Evolutionary conservation across 2,329 filamentous ascomycete species (phyloP).

Genomic region (Epichloe aotearoae): DNA sequence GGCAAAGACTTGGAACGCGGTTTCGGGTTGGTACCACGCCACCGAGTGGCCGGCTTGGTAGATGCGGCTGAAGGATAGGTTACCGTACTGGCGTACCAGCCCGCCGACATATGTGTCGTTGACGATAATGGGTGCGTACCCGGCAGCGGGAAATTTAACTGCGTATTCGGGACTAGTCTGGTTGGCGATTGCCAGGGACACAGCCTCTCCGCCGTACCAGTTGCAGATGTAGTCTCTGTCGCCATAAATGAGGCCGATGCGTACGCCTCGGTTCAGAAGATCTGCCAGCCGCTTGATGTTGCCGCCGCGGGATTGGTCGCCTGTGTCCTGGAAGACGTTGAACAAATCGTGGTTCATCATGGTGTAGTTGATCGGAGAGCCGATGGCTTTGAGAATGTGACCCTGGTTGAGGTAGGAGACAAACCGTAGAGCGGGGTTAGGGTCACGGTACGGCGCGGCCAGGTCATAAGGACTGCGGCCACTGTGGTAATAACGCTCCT

Average conservation of each 20-base stretch:
- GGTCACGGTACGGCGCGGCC: constrained; percentile 38
- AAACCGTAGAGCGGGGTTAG: constrained; percentile 51
- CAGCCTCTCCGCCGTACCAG: constrained; percentile 61
- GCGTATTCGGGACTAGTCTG: constrained; percentile 33
- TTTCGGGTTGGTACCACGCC: constrained; percentile 47
- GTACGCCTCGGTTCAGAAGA: constrained; percentile 48
- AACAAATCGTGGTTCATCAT: constrained; percentile 32
- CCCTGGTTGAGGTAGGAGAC: constrained; percentile 51
- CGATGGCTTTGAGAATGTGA: constrained; percentile 43
- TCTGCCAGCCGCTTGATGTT: constrained; percentile 45
- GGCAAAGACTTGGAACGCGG: constrained; percentile 45
- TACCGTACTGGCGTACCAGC: constrained; percentile 62
- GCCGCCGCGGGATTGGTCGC: constrained; percentile 51
- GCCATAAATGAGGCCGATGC: constrained; percentile 59
- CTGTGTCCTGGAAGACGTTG: constrained; percentile 33
- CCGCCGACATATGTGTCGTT: constrained; percentile 58
- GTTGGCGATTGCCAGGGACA: constrained; percentile 49
- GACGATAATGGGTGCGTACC: constrained; percentile 59
- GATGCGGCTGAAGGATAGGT: constrained; percentile 54
- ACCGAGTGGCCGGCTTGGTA: constrained; percentile 55
- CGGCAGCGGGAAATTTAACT: constrained; percentile 46
- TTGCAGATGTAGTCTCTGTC: constrained; percentile 52
- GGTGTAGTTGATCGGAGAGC: constrained; percentile 48
- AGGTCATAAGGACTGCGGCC: constrained; percentile 49
- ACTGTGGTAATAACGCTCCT: constrained; percentile 41